Evolutionary conservation across 768 basidiomycete genomes (phyloP), one percentile per base, ranked within the genome.

Genomic region (Termitomyces sp.): DNA sequence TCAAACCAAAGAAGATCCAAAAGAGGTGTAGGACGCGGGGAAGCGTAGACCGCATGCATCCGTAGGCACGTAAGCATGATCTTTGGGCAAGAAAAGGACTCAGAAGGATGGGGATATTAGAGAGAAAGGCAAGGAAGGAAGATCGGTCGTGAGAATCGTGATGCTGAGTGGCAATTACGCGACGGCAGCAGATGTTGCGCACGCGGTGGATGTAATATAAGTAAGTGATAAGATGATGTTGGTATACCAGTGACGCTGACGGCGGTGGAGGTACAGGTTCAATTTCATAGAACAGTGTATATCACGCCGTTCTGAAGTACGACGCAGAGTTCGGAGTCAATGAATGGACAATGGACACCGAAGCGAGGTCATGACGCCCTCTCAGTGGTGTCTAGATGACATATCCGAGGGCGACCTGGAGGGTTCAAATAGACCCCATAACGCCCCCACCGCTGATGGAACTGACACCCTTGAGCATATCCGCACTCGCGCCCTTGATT

Each of bases 401-500:
- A 34, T 34, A 47, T 47, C 30, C 5, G 21, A 2, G 10, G 14
- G 14, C 11, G 3, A 4, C 16, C 16, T 10, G 19, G 2, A 10
- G 14, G 32, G 21, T 25, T 53, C 52, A 43, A 4, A 43, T 21
- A 23, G 52, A 52, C 21, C 62, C 62, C 2, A 55, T 50, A 19
- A 16, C 49, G 12, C 57, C 47, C 3, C 59, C 53, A n/a, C 63
- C 52, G 5, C 58, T 51, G 50, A 64, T 58, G 0, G 56, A 60
- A 12, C 51, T 64, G 5, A 64, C 63, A 30, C 63, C 63, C 43
- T 54, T 59, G 35, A 62, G 52, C 48, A 64, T 48, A 25, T 62
- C 63, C 19, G 47, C 54, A 21, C 63, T 37, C 17, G 63, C 59
- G 25, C 61, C 63, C 25, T 58, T 62, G 43, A 64, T 56, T 3